These are phyloP conservation scores for Triticum turgidum DNA, from an alignment of 176 grass and related monocot species.

Conservation along the genomic window DNA sequence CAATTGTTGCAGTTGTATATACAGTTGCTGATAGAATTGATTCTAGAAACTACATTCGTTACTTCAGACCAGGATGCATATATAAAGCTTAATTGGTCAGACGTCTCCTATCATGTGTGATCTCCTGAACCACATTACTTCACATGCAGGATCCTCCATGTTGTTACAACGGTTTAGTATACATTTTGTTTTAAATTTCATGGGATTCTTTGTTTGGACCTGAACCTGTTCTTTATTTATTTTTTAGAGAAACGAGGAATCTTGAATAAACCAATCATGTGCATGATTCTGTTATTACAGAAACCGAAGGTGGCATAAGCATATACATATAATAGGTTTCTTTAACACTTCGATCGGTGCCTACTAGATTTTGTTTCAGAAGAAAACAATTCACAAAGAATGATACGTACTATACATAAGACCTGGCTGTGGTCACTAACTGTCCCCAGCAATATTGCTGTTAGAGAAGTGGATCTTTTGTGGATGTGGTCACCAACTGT, in stretches of 20 bases:
- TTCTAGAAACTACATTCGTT: not conserved
- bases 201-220: no score
- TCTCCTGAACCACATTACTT: not conserved
- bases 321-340: not conserved
- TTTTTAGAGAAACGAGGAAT: no score
- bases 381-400: no score
- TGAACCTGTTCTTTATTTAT: no score
- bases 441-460: no score
- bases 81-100: not conserved
- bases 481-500: no score
- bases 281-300: not conserved
- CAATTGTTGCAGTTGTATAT: not conserved
- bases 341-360: not conserved
- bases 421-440: no score
- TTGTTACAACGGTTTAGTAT: not conserved
- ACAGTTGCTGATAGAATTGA: not conserved
- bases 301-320: not conserved
- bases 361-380: not conserved
- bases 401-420: no score
- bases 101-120: not conserved
- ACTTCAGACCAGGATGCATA: not conserved
- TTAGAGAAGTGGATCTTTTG: no score
- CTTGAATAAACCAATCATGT: not conserved
- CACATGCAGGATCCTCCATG: not conserved
- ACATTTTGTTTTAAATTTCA: not conserved